These are phyloP conservation scores for Wallacemonas sp. DNA, from an alignment of 208 protist genomes.

Conservation along the genomic window DNA sequence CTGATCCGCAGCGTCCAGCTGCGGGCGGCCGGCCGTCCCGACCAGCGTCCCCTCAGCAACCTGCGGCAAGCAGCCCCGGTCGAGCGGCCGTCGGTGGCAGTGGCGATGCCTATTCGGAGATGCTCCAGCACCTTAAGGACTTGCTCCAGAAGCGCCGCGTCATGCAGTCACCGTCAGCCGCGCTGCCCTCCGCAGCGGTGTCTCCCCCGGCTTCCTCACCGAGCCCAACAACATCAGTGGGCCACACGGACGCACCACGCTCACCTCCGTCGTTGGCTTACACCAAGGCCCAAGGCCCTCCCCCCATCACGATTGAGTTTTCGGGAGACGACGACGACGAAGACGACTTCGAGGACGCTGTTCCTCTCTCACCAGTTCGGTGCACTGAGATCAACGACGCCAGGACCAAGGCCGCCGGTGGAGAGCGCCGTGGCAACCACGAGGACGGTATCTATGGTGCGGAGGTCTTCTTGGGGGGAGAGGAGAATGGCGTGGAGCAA, in stretches of 20 bases:
- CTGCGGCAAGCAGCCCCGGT: background rate
- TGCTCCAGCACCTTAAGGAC: slow-evolving; percentile 81
- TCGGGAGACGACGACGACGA: slow-evolving; percentile 33
- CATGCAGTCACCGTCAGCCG: slow-evolving; percentile 11
- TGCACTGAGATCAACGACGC: slow-evolving; percentile 61
- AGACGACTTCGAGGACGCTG: slow-evolving; percentile 80
- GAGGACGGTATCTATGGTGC: slow-evolving; percentile 31
- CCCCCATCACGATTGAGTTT: slow-evolving; percentile 1
- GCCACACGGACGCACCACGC: slow-evolving; percentile 18
- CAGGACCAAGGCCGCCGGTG: slow-evolving; percentile 21
- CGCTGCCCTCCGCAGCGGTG: background rate
- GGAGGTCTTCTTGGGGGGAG: slow-evolving; percentile 33
- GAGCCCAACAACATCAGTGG: slow-evolving; percentile 15
- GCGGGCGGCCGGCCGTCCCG: background rate
- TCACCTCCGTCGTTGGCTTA: slow-evolving; percentile 10
- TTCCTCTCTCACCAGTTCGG: slow-evolving; percentile 64
- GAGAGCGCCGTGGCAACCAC: background rate
- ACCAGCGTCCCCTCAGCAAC: background rate
- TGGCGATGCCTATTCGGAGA: slow-evolving; percentile 64
- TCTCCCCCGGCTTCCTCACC: background rate
- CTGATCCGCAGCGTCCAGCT: background rate
- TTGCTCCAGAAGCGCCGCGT: slow-evolving; percentile 54
- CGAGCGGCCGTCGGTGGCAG: background rate
- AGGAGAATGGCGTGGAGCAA: slow-evolving; percentile 17
- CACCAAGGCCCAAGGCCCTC: slow-evolving; percentile 3